Percentiles rank a stretch among this genome's conserved stretches.
These are phyloP conservation scores for Nicotiana attenuata DNA, from an alignment of 257 asterid genomes.

Conservation along the genomic window DNA sequence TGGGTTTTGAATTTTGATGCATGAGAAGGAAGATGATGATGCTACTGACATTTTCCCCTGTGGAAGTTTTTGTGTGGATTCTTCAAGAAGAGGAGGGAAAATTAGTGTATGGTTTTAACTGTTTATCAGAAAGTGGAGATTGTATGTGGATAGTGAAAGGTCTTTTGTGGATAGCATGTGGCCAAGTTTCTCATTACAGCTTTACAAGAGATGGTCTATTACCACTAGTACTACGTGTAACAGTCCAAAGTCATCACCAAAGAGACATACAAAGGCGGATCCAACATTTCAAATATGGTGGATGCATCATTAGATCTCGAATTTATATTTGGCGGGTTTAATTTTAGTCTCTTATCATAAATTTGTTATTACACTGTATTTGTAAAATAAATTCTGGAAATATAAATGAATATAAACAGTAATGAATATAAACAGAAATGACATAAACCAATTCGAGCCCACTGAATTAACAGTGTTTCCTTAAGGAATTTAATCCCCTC, in stretches of 20 bases:
- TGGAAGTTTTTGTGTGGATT: not conserved
- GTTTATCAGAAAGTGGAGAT: not conserved
- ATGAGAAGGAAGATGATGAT: constrained; percentile 47
- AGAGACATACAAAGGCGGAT: no score
- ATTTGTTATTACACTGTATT: no score
- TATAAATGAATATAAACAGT: no score
- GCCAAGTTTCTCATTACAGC: constrained; percentile 16
- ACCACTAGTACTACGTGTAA: not conserved
- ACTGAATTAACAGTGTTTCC: no score
- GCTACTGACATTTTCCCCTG: constrained; percentile 31
- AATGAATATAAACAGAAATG: no score
- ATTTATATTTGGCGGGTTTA: no score
- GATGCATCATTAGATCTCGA: no score
- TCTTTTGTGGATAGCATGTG: constrained; percentile 30
- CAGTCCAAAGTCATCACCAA: not conserved
- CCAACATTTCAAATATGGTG: no score
- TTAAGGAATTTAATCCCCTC: no score
- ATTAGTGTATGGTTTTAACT: constrained; percentile 3
- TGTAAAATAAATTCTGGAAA: no score
- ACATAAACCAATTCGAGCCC: no score
- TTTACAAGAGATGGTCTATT: not conserved
- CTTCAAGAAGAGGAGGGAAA: not conserved
- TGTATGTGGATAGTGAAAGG: not conserved
- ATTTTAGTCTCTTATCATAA: no score
- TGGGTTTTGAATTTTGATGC: constrained; percentile 39